Percentiles rank a stretch among this genome's conserved stretches.
phyloP scores from a whole-genome alignment of 371 early-diverging fungal genomes.

The Circinella minor region DNA sequence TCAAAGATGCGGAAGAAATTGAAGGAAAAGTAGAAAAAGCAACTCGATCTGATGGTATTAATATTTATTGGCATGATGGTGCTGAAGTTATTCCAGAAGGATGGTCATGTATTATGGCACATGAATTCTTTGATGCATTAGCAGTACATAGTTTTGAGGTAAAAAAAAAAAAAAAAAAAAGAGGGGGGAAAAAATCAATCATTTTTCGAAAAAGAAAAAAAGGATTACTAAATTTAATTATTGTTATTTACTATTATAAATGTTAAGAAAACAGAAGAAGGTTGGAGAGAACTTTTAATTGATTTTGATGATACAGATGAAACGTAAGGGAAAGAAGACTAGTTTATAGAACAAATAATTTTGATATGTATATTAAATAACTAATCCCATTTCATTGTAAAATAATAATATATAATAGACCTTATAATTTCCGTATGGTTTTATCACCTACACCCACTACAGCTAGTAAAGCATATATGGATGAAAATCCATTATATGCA shows the following conservation, averaged over 20 bases:
- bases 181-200: no score
- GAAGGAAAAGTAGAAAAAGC: constrained; percentile 40
- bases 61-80: constrained; percentile 75
- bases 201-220: no score
- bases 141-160: constrained; percentile 89
- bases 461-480: constrained; percentile 63
- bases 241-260: no score
- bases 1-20: constrained; percentile 43
- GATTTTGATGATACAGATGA: constrained; percentile 75
- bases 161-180: no score
- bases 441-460: constrained; percentile 73
- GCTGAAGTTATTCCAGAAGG: constrained; percentile 70
- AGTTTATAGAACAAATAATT: no score
- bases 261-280: constrained; percentile 63
- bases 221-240: no score
- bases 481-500: constrained; percentile 41
- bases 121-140: constrained; percentile 97
- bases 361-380: no score
- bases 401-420: constrained; percentile 30
- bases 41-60: constrained; percentile 56
- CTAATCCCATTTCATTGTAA: no score
- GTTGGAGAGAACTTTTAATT: constrained; percentile 91
- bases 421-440: constrained; percentile 79
- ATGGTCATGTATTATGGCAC: constrained; percentile 77
- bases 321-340: constrained; percentile 35